Evolutionary conservation across 805 yeast species (phyloP).

Genomic region (Cyberlindnera xylosilytica): DNA sequence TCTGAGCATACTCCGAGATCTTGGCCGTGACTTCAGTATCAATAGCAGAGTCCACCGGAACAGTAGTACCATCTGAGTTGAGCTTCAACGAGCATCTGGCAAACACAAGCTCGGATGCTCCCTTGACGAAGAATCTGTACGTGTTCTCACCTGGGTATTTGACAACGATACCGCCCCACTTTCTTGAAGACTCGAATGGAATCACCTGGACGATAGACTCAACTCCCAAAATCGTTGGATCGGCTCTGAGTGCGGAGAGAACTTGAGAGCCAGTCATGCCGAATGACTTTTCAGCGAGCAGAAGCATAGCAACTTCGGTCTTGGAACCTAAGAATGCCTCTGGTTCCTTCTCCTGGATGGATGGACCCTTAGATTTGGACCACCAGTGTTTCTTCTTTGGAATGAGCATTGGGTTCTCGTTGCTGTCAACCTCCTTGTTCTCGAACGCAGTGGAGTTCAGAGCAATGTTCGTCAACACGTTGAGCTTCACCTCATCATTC

Average conservation of each 20-base stretch:
- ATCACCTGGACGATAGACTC: conserved; percentile 60
- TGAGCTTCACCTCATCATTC: conserved; percentile 8
- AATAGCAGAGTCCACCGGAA: conserved; percentile 25
- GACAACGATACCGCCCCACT: conserved; percentile 86
- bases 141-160: conserved; percentile 35
- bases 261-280: conserved; percentile 30
- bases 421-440: conserved; percentile 36
- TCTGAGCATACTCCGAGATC: conserved; percentile 62
- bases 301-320: conserved; percentile 86
- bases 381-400: conserved; percentile 22
- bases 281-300: conserved; percentile 59
- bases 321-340: conserved; percentile 87
- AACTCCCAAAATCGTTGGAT: conserved; percentile 29
- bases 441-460: conserved; percentile 92
- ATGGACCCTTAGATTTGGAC: conserved; percentile 12
- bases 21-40: conserved; percentile 33
- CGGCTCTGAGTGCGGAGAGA: conserved; percentile 45
- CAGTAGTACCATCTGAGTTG: conserved; percentile 29
- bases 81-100: conserved; percentile 48
- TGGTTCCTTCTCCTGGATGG: conserved; percentile 12
- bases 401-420: conserved; percentile 29
- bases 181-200: conserved; percentile 90
- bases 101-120: conserved; percentile 90
- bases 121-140: conserved; percentile 73
- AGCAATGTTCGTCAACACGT: conserved; percentile 54